phyloP scores from a whole-genome alignment of 371 early-diverging fungal species.

The Zychaea mexicana region DNA sequence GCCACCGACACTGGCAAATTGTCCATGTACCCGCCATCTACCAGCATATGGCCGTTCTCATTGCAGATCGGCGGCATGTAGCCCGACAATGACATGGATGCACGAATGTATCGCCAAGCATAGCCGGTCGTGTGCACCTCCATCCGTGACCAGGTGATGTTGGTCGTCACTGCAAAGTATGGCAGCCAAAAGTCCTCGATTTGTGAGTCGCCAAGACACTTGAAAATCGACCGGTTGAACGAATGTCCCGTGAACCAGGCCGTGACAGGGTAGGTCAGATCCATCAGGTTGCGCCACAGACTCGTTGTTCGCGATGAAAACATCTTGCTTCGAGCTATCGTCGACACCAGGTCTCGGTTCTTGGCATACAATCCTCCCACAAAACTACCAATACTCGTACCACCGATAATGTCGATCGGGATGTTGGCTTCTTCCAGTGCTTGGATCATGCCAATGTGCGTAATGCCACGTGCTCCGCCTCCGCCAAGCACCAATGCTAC shows the following conservation, averaged over 20 bases:
- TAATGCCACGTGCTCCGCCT: conserved; percentile 98
- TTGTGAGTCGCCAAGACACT: conserved; percentile 88
- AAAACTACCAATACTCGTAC: conserved; percentile 98
- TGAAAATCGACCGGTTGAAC: conserved; percentile 96
- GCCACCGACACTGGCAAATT: conserved; percentile 98
- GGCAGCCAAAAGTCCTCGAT: conserved; percentile 99
- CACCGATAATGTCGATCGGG: conserved; percentile 98
- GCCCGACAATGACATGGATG: conserved; percentile 98
- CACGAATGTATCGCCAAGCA: conserved; percentile 97
- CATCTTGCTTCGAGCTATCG: conserved; percentile 85
- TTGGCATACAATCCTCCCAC: conserved; percentile 96
- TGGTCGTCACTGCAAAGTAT: conserved; percentile 97
- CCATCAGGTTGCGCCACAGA: conserved; percentile 90
- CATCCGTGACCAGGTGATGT: conserved; percentile 94
- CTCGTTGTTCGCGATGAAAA: conserved; percentile 84
- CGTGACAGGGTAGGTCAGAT: conserved; percentile 96
- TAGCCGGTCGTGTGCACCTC: conserved; percentile 93
- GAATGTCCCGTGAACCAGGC: conserved; percentile 92
- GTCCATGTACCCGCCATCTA: conserved; percentile 99
- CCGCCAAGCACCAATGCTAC: conserved; percentile 99
- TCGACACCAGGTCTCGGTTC: conserved; percentile 86
- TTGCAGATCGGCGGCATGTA: conserved; percentile 95
- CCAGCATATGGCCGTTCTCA: conserved; percentile 94
- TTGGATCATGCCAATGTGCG: conserved; percentile 95
- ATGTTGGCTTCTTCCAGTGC: conserved; percentile 99